Conservation (phyloP, 257 asterid species). For the Solanum gracilifrons region DNA sequence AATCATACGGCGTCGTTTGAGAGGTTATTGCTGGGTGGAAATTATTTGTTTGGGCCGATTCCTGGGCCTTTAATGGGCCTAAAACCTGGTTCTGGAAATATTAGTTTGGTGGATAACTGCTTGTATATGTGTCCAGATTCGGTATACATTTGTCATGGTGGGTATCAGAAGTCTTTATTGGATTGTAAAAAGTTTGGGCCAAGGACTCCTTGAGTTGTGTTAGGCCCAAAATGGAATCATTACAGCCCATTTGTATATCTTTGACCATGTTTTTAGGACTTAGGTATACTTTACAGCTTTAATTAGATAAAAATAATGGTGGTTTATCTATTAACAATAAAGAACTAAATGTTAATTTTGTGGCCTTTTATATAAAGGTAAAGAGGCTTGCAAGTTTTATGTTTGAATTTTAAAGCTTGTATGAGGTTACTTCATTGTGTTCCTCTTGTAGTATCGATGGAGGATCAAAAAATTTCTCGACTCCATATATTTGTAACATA, state of each 20-base stretch:
- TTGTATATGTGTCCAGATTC: conserved; percentile 2
- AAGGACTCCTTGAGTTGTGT: background rate
- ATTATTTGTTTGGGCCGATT: conserved; percentile 21
- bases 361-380: background rate
- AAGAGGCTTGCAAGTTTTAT: no score
- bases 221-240: background rate
- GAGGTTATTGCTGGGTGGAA: conserved; percentile 10
- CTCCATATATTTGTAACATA: background rate
- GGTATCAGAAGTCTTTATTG: background rate
- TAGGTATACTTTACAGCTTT: background rate
- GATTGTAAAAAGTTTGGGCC: background rate
- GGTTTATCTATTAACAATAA: background rate
- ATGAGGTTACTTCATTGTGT: background rate
- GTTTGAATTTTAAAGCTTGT: no score
- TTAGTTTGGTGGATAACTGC: conserved; percentile 17
- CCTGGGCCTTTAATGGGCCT: conserved; percentile 11
- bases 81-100: background rate
- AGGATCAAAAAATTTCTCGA: background rate
- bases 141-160: conserved; percentile 10
- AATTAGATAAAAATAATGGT: background rate
- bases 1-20: background rate
- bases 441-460: background rate
- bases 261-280: background rate
- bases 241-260: background rate
- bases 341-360: background rate